Evolutionary conservation across 1,284 basidiomycete species (phyloP), one percentile per base, ranked within the genome.

Genomic region (Apiotrichum montevideense): DNA sequence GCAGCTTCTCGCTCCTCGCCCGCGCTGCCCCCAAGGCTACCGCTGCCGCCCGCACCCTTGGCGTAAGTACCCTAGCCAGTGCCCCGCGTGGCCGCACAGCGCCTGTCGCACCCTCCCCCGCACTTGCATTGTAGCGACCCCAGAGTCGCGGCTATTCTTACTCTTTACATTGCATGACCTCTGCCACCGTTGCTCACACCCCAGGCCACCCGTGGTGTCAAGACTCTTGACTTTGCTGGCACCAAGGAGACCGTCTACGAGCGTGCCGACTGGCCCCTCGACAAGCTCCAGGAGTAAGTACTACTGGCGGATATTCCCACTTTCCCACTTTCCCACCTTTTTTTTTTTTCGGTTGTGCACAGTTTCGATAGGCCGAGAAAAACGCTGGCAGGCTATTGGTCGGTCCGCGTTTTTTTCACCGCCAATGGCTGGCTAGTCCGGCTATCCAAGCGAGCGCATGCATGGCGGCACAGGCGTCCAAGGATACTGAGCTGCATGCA

Each of bases 141-240:
- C 29, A 29, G 29, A 29, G 29, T 29, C 29, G 29, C 29, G 29
- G 29, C 29, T 29, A 29, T 29, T 29, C 29, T 29, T 29, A 29
- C 29, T 29, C 29, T 29, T 29, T 29, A 29, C 29, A 29, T 29
- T 29, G 29, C 29, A 29, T 29, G 29, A 29, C 29, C 29, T 29
- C 29, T 29, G 29, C 29, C 11, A 15, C 35, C 6, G 11, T 49
- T 21, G 35, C 61, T 56, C 35, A 49, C 47, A 49, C 46, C 46
- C 11, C 59, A 75, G 71, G 72, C 73, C 59, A 70, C 69, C 60
- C 88, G 91, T 71, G 94, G 95, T 64, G 77, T 98, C 74, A 97
- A 98, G 83, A 96, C 94, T 58, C 88, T 98, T 71, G 89, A 98
- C 83, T 98, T 98, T 79, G 92, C 95, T 65, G 93, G 94, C 66